Evolutionary conservation across 352 stramenopile genomes (phyloP).

Genomic region (Plasmopara halstedii): DNA sequence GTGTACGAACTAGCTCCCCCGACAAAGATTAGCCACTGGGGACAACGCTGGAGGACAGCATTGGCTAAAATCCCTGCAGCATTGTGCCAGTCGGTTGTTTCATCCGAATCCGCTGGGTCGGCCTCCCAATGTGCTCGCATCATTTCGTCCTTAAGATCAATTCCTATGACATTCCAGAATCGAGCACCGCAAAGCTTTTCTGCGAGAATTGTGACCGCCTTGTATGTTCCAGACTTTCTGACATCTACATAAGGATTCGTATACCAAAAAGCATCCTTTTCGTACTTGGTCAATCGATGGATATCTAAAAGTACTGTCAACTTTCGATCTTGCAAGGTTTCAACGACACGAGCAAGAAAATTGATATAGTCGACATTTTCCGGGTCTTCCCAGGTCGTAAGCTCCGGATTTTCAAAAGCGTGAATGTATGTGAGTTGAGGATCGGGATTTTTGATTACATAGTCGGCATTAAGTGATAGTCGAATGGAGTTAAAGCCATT

Average conservation of each 20-base stretch:
- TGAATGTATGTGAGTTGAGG: conserved; percentile 52
- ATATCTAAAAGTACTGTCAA: conserved; percentile 56
- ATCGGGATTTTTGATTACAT: conserved; percentile 28
- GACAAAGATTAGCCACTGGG: conserved; percentile 60
- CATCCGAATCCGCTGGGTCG: conserved; percentile 13
- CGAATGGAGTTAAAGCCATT: conserved; percentile 64
- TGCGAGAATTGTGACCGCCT: conserved; percentile 35
- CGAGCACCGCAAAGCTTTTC: conserved; percentile 37
- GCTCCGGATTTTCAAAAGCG: conserved; percentile 52
- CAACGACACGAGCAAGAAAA: conserved; percentile 41
- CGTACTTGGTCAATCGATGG: conserved; percentile 40
- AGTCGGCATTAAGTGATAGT: conserved; percentile 46
- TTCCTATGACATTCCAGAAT: conserved; percentile 64
- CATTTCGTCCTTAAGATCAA: conserved; percentile 66
- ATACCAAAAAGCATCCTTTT: conserved; percentile 60
- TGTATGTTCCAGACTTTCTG: conserved; percentile 35
- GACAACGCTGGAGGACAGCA: conserved; percentile 37
- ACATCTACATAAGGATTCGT: conserved; percentile 43
- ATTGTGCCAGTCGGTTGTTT: conserved; percentile 30
- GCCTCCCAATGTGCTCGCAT: conserved; percentile 27
- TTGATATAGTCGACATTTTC: conserved; percentile 51
- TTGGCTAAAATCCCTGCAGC: conserved; percentile 34
- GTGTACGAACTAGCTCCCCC: conserved; percentile 44
- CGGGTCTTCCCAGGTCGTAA: conserved; percentile 36
- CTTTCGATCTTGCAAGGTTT: conserved; percentile 42